Evolutionary conservation across 768 basidiomycete genomes (phyloP), one percentile per base, ranked within the genome.

Genomic region (Hericium erinaceus): DNA sequence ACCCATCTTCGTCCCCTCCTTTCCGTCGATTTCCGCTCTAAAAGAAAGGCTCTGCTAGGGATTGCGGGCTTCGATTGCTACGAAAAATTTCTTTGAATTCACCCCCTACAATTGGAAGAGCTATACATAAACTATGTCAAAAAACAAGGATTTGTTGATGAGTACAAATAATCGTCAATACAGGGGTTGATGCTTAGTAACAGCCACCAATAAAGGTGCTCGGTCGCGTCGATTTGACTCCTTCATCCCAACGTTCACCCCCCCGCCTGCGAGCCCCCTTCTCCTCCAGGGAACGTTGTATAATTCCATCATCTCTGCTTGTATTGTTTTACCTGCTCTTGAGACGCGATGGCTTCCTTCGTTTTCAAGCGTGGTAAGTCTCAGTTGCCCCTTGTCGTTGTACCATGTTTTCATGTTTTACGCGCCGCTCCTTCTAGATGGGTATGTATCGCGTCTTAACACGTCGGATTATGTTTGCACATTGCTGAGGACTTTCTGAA

Each of bases 291-390:
- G n/a, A 16, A 55, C 57, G 55, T 58, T 58, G 39, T 58, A 22
- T 58, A 28, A 37, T 38, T 61, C 44, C 44, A 56, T 41, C 57
- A 40, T 49, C 39, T 46, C 56, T 52, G 39, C 37, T 41, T 58
- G 52, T 50, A 55, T 56, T 44, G 48, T 40, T 18, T 55, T 48
- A 48, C 39, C 50, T 39, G 50, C 57, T 54, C 54, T 24, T 15
- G 39, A 55, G 22, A 48, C 54, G 24, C 56, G 20, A 54, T 58
- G 64, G 60, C 33, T 52, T 80, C 77, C 11, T 80, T 70, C 65
- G 81, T 82, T 20, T 82, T 74, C 72, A 82, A 82, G 67, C 74
- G 80, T 76, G 81, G 80, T 81, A 48, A 64, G 79, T 66, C 4
- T 15, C n/a, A 20, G 9, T 12, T 51, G 13, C 40, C 13, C 48